Evolutionary conservation across 2,329 filamentous ascomycete species (phyloP), one percentile per base, ranked within the genome.

Genomic region (Diaporthe ampelina): DNA sequence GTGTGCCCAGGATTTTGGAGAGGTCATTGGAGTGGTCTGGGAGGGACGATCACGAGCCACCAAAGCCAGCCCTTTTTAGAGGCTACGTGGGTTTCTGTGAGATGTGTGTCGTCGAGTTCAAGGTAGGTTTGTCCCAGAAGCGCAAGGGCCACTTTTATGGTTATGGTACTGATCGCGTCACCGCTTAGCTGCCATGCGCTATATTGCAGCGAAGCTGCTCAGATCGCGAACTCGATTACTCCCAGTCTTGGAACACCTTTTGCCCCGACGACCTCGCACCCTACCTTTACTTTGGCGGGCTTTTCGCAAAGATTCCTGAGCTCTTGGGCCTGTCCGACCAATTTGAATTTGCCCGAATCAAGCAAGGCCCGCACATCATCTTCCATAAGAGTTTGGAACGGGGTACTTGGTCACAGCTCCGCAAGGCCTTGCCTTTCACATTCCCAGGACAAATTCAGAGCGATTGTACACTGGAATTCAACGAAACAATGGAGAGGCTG

Each of bases 21-120:
- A 58, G 52, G 7, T 72, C 72, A 7, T 35, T 65, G 17, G 69
- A 65, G 9, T 70, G 63, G 56, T 48, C 56, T 59, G 73, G 73
- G 5, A 50, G 19, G 17, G 40, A 67, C n/a, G 57, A 75, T 8
- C 35, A 76, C n/a, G 69, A 73, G 63, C 72, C 72, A 52, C 65
- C 69, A 4, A 48, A 59, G 2, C 17, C 56, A 21, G 57, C 48
- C 19, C 9, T 37, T 0, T 77, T 76, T 65, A 48, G 5, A 10
- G 73, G 70, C 37, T 65, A 75, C 26, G 26, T 45, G 11, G 76
- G 76, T 11, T 74, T 63, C 35, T 76, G 76, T 32, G 58, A 61
- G 6, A 45, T 59, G 43, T 77, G 76, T 26, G 68, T 69, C 35
- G 15, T 61, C 3, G 37, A 17, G 32, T 58, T 57, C 57, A 74